Conservation (phyloP, 1,284 basidiomycete species). For the Tilletia caries region DNA sequence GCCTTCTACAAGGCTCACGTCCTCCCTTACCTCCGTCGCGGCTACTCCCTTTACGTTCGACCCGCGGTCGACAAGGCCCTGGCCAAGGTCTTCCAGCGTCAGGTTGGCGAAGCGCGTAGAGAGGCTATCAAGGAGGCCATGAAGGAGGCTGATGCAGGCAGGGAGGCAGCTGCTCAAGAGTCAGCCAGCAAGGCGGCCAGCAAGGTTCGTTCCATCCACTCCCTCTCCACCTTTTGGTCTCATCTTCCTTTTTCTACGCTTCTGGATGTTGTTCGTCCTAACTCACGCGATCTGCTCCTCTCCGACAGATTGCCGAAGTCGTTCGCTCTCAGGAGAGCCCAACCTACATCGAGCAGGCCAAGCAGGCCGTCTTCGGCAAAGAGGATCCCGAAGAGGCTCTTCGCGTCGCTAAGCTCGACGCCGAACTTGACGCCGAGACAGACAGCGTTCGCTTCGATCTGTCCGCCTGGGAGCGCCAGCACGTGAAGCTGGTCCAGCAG, state of each 20-base stretch:
- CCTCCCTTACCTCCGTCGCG: slow-evolving; percentile 33
- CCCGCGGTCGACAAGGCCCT: slow-evolving; percentile 40
- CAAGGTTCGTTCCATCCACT: background rate
- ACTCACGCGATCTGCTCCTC: too few relatives aligned
- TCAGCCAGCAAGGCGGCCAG: background rate
- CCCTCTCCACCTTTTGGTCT: background rate
- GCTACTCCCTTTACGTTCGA: slow-evolving; percentile 40
- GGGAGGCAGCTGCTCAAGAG: slow-evolving; percentile 35
- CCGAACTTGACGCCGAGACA: slow-evolving; percentile 41
- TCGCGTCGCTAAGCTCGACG: slow-evolving; percentile 37
- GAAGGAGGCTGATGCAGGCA: slow-evolving; percentile 23
- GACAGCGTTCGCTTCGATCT: slow-evolving; percentile 35
- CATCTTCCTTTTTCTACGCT: background rate
- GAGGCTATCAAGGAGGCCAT: slow-evolving; percentile 21
- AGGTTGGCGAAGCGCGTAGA: background rate
- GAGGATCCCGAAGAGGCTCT: slow-evolving; percentile 27
- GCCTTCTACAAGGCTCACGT: slow-evolving; percentile 32
- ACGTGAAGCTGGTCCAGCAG: slow-evolving; percentile 35
- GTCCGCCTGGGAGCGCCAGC: slow-evolving; percentile 40
- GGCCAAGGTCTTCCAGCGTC: slow-evolving; percentile 28
- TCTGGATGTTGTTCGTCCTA: background rate
- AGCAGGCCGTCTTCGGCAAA: slow-evolving; percentile 31
- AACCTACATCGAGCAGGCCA: slow-evolving; percentile 31
- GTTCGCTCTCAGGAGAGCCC: slow-evolving; percentile 29
- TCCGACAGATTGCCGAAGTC: slow-evolving; percentile 20